These are phyloP conservation scores for Beta vulgaris DNA, from an alignment of 148 eudicot genomes.

Conservation along the genomic window DNA sequence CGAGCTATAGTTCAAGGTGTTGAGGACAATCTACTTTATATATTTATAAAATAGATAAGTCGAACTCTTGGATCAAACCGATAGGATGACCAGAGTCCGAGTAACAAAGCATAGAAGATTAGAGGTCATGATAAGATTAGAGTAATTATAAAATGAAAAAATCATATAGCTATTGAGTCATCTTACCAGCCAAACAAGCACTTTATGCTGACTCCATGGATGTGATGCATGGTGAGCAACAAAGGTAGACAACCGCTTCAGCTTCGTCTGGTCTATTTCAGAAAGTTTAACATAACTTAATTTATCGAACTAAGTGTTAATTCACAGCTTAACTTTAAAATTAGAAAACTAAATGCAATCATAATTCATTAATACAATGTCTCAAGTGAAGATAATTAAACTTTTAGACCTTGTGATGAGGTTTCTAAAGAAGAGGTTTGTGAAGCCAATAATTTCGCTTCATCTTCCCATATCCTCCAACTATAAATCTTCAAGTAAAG, in stretches of 20 bases:
- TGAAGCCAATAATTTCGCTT: conserved; percentile 52
- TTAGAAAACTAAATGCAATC: not conserved
- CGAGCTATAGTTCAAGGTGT: no score
- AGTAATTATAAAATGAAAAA: not conserved
- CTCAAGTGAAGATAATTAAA: no score
- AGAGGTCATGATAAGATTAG: no score
- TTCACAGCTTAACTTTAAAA: no score
- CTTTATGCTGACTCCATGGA: conserved; percentile 67
- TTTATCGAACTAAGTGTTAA: not conserved
- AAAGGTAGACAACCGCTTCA: conserved; percentile 54
- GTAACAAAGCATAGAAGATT: not conserved
- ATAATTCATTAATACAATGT: not conserved
- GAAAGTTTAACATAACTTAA: not conserved
- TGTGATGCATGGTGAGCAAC: conserved; percentile 50
- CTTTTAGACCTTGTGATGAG: conserved; percentile 40
- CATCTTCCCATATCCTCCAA: conserved; percentile 80
- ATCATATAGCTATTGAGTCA: not conserved
- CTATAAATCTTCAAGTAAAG: conserved; percentile 59
- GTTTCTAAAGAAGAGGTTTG: no score
- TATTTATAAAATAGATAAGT: no score
- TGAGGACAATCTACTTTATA: no score
- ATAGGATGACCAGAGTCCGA: no score
- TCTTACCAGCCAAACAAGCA: conserved; percentile 78
- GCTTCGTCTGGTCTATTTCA: conserved; percentile 27
- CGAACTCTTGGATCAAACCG: no score